Percentiles rank a stretch among this genome's conserved stretches.
Evolutionary conservation across 73 alveolate genomes (phyloP).

Genomic region (Effrenium voratum): DNA sequence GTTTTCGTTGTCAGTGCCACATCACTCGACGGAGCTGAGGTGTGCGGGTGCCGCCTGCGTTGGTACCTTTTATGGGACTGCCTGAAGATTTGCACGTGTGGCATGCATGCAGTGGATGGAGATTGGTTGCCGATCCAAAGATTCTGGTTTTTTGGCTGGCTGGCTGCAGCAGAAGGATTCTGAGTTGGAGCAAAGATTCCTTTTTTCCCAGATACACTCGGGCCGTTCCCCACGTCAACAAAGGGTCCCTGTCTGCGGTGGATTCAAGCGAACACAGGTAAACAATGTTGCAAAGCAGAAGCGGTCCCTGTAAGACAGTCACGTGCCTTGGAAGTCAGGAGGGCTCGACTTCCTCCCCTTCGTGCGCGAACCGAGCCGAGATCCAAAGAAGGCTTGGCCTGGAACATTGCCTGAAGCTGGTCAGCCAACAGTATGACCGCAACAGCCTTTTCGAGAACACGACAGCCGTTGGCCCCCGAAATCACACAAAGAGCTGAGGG

Average conservation of each 20-base stretch:
- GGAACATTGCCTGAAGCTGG: neutral
- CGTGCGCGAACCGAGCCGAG: constrained; percentile 29
- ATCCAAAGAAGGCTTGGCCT: neutral
- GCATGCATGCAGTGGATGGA: neutral
- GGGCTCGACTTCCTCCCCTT: constrained; percentile 74
- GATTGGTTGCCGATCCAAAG: neutral
- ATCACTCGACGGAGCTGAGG: neutral
- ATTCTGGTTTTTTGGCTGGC: neutral
- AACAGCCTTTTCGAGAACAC: neutral
- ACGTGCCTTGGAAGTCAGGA: neutral
- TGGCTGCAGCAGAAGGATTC: neutral
- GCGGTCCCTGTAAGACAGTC: neutral
- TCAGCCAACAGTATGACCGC: neutral
- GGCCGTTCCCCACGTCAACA: no score
- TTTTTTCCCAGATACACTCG: no score
- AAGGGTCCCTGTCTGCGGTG: no score
- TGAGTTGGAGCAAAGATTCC: neutral
- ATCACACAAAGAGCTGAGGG: no score
- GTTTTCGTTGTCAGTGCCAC: no score
- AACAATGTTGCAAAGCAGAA: no score
- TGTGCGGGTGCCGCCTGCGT: constrained; percentile 43
- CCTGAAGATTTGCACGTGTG: neutral
- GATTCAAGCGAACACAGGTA: no score
- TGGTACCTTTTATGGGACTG: constrained; percentile 74
- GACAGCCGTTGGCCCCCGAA: neutral